A percentile compares a stretch with the other conserved stretches of the same genome.
phyloP scores from a whole-genome alignment of 1,284 basidiomycete genomes.

The Ceratobasidium sp. region DNA sequence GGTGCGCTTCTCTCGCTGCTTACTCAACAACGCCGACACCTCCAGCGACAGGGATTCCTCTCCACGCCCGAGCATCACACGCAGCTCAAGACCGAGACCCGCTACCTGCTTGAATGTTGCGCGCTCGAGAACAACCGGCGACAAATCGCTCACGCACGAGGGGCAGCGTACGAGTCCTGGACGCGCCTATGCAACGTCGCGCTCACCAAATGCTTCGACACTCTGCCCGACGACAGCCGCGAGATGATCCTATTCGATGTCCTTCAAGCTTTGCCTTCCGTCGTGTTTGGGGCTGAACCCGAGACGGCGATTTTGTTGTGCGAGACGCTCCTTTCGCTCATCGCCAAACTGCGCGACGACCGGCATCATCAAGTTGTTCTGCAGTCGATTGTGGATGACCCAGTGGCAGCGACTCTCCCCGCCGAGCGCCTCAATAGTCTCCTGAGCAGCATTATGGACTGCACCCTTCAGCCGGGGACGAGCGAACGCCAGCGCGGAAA shows the following conservation, averaged over 20 bases:
- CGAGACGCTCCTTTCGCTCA: slow-evolving; percentile 79
- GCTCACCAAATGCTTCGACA: slow-evolving; percentile 81
- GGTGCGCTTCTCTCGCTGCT: slow-evolving; percentile 72
- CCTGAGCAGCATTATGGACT: slow-evolving; percentile 78
- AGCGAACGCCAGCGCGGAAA: slow-evolving; percentile 95
- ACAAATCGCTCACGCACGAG: slow-evolving; percentile 74
- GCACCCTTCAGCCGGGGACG: slow-evolving; percentile 76
- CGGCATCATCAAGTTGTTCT: slow-evolving; percentile 68
- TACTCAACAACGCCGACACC: slow-evolving; percentile 61
- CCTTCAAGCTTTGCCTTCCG: slow-evolving; percentile 73
- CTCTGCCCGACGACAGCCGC: slow-evolving; percentile 76
- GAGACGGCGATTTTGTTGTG: slow-evolving; percentile 81
- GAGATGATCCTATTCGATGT: slow-evolving; percentile 90
- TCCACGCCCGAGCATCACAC: slow-evolving; percentile 68
- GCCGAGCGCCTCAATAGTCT: slow-evolving; percentile 79
- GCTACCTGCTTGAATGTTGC: slow-evolving; percentile 80
- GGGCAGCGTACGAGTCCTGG: slow-evolving; percentile 81
- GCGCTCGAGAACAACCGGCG: slow-evolving; percentile 86
- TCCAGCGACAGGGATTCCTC: slow-evolving; percentile 73
- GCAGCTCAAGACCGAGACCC: slow-evolving; percentile 71
- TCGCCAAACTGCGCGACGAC: slow-evolving; percentile 85
- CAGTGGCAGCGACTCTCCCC: slow-evolving; percentile 70
- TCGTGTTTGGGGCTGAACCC: slow-evolving; percentile 57
- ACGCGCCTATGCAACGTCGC: slow-evolving; percentile 80
- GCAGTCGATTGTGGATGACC: slow-evolving; percentile 67